Percentiles rank a stretch among this genome's conserved stretches.
These are phyloP conservation scores for Cephaloascus albidus DNA, from an alignment of 805 yeast genomes.

Conservation along the genomic window DNA sequence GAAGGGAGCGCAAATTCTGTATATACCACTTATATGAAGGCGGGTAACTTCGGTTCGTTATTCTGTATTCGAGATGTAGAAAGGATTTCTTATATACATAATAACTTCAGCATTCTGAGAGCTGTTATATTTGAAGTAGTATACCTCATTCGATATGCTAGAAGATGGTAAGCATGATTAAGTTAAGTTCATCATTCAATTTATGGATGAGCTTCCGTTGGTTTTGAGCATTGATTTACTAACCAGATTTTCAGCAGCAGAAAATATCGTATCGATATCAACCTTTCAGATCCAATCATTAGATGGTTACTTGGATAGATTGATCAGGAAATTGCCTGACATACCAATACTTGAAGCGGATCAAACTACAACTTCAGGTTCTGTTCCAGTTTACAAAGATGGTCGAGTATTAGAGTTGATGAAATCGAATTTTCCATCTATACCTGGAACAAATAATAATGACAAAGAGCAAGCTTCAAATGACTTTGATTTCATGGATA, in stretches of 20 bases:
- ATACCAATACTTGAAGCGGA: not conserved
- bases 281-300: not conserved
- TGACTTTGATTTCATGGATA: constrained; percentile 5
- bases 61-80: no score
- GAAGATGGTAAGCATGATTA: no score
- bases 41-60: no score
- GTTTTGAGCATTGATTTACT: no score
- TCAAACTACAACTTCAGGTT: not conserved
- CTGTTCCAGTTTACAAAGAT: not conserved
- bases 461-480: constrained; percentile 1
- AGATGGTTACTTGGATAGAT: not conserved
- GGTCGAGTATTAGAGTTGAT: not conserved
- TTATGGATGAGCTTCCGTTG: no score
- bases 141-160: no score
- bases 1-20: no score
- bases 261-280: not conserved
- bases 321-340: not conserved
- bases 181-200: no score
- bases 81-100: no score
- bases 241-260: not conserved
- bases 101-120: no score
- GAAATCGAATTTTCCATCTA: not conserved
- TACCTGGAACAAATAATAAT: not conserved
- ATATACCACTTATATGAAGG: no score
- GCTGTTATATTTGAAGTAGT: no score